Conservation (phyloP, 1,284 basidiomycete genomes). For the Cryptococcus neoformans region DNA sequence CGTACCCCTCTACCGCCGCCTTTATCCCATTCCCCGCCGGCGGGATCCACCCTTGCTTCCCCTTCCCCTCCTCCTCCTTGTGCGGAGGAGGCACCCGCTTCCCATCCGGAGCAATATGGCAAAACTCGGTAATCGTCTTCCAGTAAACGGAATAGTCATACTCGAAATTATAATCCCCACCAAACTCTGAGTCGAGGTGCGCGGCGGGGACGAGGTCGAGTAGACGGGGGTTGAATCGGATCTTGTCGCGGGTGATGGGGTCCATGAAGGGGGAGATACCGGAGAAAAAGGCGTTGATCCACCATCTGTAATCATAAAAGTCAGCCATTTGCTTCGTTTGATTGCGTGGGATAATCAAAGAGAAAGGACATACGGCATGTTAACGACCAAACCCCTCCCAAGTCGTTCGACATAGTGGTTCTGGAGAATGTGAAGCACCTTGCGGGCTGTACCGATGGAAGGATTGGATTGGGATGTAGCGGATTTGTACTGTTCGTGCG, state of each 20-base stretch:
- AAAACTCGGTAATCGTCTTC: slow-evolving; percentile 64
- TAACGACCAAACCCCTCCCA: slow-evolving; percentile 78
- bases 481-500: slow-evolving; percentile 58
- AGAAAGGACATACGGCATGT: slow-evolving; percentile 61
- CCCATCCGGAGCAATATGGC: slow-evolving; percentile 39
- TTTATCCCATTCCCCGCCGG: slow-evolving; percentile 45
- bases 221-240: slow-evolving; percentile 83
- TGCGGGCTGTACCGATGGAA: slow-evolving; percentile 69
- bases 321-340: background rate
- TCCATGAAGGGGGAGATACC: slow-evolving; percentile 85
- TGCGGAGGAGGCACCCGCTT: slow-evolving; percentile 26
- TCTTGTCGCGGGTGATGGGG: slow-evolving; percentile 87
- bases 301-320: slow-evolving; percentile 35
- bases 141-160: slow-evolving; percentile 76
- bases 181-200: slow-evolving; percentile 79
- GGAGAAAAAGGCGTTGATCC: slow-evolving; percentile 82
- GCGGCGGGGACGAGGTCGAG: slow-evolving; percentile 67
- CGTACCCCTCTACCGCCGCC: slow-evolving; percentile 37
- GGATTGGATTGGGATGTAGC: slow-evolving; percentile 77
- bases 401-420: slow-evolving; percentile 83
- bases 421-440: slow-evolving; percentile 79
- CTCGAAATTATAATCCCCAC: slow-evolving; percentile 71
- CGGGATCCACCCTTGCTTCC: slow-evolving; percentile 38
- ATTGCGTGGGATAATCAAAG: background rate
- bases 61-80: background rate